phyloP scores from a whole-genome alignment of 768 basidiomycete genomes.

The Lyophyllum shimeji region DNA sequence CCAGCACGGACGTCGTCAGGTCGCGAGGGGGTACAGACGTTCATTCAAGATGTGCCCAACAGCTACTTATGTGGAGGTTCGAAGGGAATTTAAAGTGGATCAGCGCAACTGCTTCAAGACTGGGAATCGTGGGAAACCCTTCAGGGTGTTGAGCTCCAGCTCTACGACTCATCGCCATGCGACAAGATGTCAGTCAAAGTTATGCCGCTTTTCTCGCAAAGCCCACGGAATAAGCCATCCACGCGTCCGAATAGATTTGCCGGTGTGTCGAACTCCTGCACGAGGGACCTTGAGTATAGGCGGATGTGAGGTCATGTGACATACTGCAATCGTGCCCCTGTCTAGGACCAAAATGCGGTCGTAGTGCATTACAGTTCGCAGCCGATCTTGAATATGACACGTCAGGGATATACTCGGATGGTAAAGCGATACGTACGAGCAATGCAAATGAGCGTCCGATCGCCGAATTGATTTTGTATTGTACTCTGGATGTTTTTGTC shows the following conservation, averaged over 20 bases:
- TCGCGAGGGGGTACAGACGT: neutral
- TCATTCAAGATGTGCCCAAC: neutral
- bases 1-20: neutral
- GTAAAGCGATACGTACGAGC: conserved; percentile 52
- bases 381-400: conserved; percentile 47
- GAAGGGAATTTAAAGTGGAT: no score
- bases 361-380: conserved; percentile 76
- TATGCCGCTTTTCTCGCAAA: conserved; percentile 59
- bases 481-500: conserved; percentile 83
- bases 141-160: neutral
- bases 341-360: conserved; percentile 73
- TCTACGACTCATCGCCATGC: neutral
- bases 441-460: conserved; percentile 76
- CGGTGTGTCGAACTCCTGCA: conserved; percentile 60
- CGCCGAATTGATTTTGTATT: conserved; percentile 69
- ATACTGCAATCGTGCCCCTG: conserved; percentile 54
- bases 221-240: conserved; percentile 57
- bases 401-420: neutral
- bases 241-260: conserved; percentile 43
- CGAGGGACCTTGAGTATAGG: neutral
- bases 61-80: neutral
- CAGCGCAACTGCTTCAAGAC: no score
- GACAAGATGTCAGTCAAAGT: conserved; percentile 41
- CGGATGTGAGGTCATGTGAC: conserved; percentile 7
- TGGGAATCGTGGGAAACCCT: no score